These are phyloP conservation scores for Phytopythium chamaehyphon DNA, from an alignment of 352 stramenopile genomes.

Conservation along the genomic window DNA sequence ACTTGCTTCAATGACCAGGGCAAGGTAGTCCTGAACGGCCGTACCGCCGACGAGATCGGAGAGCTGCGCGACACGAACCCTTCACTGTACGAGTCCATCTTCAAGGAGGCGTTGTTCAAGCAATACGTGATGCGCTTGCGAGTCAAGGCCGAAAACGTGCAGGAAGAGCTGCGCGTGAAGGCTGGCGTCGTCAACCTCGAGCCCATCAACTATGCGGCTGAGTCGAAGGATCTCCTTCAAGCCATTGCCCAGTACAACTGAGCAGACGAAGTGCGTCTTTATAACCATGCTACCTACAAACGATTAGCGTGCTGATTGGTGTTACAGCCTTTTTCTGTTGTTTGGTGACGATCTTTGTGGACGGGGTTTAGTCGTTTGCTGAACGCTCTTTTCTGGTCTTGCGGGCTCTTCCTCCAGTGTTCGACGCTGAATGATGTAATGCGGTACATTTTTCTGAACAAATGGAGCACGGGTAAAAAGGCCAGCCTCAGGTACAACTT, in stretches of 20 bases:
- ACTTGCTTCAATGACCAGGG: constrained; percentile 97
- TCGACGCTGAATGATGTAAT: constrained; percentile 55
- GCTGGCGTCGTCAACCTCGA: constrained; percentile 88
- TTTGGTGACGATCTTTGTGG: not conserved
- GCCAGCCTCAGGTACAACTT: constrained; percentile 32
- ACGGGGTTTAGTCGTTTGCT: not conserved
- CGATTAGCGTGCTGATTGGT: too few relatives aligned
- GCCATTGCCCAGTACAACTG: constrained; percentile 89
- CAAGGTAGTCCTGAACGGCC: constrained; percentile 88
- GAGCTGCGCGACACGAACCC: constrained; percentile 84
- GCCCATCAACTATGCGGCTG: constrained; percentile 91
- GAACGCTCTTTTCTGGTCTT: not conserved
- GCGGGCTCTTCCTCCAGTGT: constrained; percentile 27
- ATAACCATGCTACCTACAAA: constrained; percentile 2
- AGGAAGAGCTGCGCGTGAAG: constrained; percentile 95
- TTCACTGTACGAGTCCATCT: constrained; percentile 89
- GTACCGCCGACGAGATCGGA: constrained; percentile 91
- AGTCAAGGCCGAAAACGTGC: constrained; percentile 95
- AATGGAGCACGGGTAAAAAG: constrained; percentile 57
- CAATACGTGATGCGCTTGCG: constrained; percentile 84
- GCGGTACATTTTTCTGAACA: constrained; percentile 43
- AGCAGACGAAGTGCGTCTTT: constrained; percentile 1
- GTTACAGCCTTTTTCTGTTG: constrained; percentile 4
- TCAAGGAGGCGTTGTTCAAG: constrained; percentile 93
- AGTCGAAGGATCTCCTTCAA: constrained; percentile 91